Evolutionary conservation across 495 filamentous ascomycete genomes (phyloP).

Genomic region (Schizothecium vesticola): DNA sequence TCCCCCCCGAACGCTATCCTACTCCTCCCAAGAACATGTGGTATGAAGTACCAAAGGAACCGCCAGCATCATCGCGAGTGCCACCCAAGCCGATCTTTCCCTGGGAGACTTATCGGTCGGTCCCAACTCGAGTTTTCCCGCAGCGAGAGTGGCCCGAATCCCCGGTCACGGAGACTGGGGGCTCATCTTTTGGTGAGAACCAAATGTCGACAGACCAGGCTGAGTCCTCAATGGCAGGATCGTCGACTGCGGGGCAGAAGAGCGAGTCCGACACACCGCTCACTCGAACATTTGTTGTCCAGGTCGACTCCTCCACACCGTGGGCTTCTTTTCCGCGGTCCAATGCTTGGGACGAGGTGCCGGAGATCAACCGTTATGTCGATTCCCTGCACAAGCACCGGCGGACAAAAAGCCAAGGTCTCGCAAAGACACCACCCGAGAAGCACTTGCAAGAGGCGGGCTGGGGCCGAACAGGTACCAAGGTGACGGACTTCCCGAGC

Average conservation of each 20-base stretch:
- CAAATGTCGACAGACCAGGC: slow-evolving; percentile 20
- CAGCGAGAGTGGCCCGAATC: slow-evolving; percentile 42
- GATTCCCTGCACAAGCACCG: slow-evolving; percentile 61
- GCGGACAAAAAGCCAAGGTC: slow-evolving; percentile 54
- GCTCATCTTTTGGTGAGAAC: slow-evolving; percentile 16
- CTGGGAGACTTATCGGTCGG: slow-evolving; percentile 66
- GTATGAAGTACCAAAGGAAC: slow-evolving; percentile 66
- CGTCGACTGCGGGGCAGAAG: slow-evolving; percentile 31
- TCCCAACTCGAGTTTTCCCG: slow-evolving; percentile 67
- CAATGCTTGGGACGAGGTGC: slow-evolving; percentile 87
- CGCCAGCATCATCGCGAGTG: slow-evolving; percentile 49
- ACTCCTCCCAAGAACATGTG: slow-evolving; percentile 81
- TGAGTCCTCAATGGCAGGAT: slow-evolving; percentile 33
- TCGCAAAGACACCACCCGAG: slow-evolving; percentile 25
- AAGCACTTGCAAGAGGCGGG: slow-evolving; percentile 12
- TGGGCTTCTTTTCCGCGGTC: slow-evolving; percentile 59
- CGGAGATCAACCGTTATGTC: slow-evolving; percentile 76
- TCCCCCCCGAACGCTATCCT: slow-evolving; percentile 67
- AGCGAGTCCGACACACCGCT: slow-evolving; percentile 44
- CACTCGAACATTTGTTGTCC: slow-evolving; percentile 36
- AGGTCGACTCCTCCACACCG: slow-evolving; percentile 39
- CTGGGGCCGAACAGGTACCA: slow-evolving; percentile 49
- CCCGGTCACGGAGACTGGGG: slow-evolving; percentile 6
- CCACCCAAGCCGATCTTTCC: slow-evolving; percentile 70
- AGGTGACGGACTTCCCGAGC: slow-evolving; percentile 80